These are phyloP conservation scores for Psilocybe subaeruginosa DNA, from an alignment of 768 basidiomycete species.

Conservation along the genomic window DNA sequence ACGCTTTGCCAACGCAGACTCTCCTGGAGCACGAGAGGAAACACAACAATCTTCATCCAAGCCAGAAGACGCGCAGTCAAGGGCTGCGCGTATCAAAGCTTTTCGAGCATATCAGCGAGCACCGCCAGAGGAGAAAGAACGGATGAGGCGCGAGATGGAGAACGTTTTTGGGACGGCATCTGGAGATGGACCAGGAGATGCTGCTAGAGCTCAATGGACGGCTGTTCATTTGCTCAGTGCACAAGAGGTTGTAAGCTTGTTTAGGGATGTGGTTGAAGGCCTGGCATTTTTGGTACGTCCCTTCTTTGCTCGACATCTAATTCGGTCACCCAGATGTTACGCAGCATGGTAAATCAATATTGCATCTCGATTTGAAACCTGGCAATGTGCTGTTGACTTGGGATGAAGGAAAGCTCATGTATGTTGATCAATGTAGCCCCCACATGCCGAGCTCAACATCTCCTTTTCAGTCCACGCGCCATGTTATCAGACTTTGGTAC, in stretches of 20 bases:
- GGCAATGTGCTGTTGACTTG: slow-evolving; percentile 92
- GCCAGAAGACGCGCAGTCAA: slow-evolving; percentile 46
- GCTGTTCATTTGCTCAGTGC: slow-evolving; percentile 86
- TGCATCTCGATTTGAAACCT: slow-evolving; percentile 94
- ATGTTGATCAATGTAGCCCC: slow-evolving; percentile 26
- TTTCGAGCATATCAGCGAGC: slow-evolving; percentile 73
- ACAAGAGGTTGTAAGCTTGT: slow-evolving; percentile 81
- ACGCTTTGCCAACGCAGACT: slow-evolving; percentile 3
- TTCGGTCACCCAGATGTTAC: background rate
- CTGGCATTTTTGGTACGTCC: slow-evolving; percentile 79
- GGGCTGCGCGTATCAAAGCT: slow-evolving; percentile 75
- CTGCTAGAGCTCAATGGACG: slow-evolving; percentile 46
- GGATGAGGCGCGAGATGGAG: slow-evolving; percentile 57
- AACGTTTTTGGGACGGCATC: background rate
- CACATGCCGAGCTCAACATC: background rate
- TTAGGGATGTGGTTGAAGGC: slow-evolving; percentile 85
- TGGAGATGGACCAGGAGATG: slow-evolving; percentile 8
- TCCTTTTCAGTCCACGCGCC: slow-evolving; percentile 71
- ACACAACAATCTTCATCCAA: slow-evolving; percentile 12
- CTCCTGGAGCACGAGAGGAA: background rate
- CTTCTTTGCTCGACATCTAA: slow-evolving; percentile 1
- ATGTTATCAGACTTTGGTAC: slow-evolving; percentile 98
- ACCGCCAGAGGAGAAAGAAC: slow-evolving; percentile 63
- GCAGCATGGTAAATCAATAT: slow-evolving; percentile 80
- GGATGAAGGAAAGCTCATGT: slow-evolving; percentile 88